Evolutionary conservation across 352 stramenopile genomes (phyloP).

Genomic region (Pythium rhizo-oryzae): DNA sequence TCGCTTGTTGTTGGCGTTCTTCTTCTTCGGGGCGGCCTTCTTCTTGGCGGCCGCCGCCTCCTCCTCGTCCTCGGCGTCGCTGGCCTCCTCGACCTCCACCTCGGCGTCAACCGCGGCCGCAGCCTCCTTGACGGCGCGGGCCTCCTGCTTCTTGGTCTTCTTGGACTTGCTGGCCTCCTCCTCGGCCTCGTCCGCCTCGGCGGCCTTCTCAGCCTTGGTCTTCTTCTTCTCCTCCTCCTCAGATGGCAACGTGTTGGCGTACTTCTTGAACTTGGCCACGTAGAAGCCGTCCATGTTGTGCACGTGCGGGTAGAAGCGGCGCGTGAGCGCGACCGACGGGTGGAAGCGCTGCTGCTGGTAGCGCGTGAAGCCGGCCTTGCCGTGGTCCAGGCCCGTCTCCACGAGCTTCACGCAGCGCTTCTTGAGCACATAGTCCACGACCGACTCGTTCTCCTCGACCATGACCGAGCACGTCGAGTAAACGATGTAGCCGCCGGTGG

Average conservation of each 20-base stretch:
- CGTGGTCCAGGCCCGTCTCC: constrained; percentile 97
- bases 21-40: constrained; percentile 34
- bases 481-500: constrained; percentile 97
- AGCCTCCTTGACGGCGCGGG: constrained; percentile 75
- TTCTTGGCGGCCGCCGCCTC: constrained; percentile 58
- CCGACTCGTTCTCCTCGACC: constrained; percentile 95
- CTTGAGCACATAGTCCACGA: constrained; percentile 98
- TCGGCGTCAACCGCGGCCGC: constrained; percentile 71
- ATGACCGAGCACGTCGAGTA: constrained; percentile 99
- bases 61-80: constrained; percentile 51
- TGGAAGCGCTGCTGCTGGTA: constrained; percentile 99
- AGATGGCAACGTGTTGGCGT: constrained; percentile 91
- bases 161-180: constrained; percentile 82
- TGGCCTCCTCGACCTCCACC: constrained; percentile 55
- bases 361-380: constrained; percentile 90
- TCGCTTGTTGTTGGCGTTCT: constrained; percentile 7
- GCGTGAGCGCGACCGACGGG: constrained; percentile 94
- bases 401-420: constrained; percentile 99
- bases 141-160: constrained; percentile 76
- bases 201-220: constrained; percentile 49
- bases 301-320: constrained; percentile 99
- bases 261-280: constrained; percentile 99
- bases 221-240: constrained; percentile 85
- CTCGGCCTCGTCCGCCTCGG: constrained; percentile 68
- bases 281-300: constrained; percentile 99